Base-by-base conservation (phyloP, 768 basidiomycete species). In the Wakefieldia striispora region DNA sequence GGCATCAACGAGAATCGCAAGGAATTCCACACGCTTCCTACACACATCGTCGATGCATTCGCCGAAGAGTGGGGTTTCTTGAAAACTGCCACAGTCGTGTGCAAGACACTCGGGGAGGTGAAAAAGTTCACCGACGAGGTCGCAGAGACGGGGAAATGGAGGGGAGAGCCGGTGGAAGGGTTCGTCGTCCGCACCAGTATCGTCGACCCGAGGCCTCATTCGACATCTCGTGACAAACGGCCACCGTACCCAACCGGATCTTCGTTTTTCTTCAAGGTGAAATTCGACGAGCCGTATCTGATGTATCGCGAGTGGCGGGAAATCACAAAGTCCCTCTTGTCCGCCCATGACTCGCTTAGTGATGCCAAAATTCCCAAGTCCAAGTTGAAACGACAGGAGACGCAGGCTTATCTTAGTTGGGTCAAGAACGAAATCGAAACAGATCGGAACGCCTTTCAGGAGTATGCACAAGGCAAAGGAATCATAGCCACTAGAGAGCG, bases 241-340 rank as follows among this genome's bases (percentile, higher is more conserved):
- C 77, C 80, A 1, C 94, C 93, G 1, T 97, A 97, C 62, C 66
- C 75, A 0, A 69, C 84, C 1, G 91, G 87, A 26, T 82, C 88
- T 2, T 86, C 91, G 0, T 95, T 97, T 76, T 97, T 99, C 79
- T 98, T 97, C 84, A 99, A 99, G 65, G 79, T 98, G 72, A 99
- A 99, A 66, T 98, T 97, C 68, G 94, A 98, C 68, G 92, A 98
- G 63, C 95, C 95, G 3, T 99, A 99, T 66, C 84, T 97, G 79
- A 95, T 95, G 84, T 98, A 97, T 70, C 86, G 97, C 47, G 91
- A 95, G 64, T 98, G 94, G 93, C 80, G 95, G 47, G 95, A 98
- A 69, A 77, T 95, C 45, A 97, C 97, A 6, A 90, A 91, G 65
- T 69, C 66, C 11, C 73, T 95, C n/a, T 73, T 94, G 9, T 60